Evolutionary conservation across 805 yeast species (phyloP).

Genomic region (Tetrapisispora pingtungensis): DNA sequence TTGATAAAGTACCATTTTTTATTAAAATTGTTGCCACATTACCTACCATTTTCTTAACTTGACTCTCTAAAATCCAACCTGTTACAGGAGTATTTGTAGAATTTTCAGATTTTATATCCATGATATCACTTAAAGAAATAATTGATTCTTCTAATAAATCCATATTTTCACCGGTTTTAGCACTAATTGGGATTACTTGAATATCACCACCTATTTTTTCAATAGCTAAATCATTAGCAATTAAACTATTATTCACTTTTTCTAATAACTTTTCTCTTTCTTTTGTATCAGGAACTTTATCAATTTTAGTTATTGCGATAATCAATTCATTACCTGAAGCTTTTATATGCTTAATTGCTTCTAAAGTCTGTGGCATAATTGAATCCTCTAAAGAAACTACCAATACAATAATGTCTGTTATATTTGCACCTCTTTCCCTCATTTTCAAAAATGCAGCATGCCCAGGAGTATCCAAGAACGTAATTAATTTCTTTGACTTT

Average conservation of each 20-base stretch:
- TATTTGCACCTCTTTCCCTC: conserved; percentile 93
- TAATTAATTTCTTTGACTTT: conserved; percentile 59
- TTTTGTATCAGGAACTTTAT: conserved; percentile 39
- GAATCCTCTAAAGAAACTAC: conserved; percentile 98
- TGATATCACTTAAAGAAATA: conserved; percentile 70
- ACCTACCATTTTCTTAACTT: conserved; percentile 73
- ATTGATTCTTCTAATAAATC: conserved; percentile 84
- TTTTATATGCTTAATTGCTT: conserved; percentile 88
- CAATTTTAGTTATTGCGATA: conserved; percentile 90
- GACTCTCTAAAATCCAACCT: conserved; percentile 86
- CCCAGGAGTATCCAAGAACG: conserved; percentile 95
- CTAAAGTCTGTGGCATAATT: conserved; percentile 94
- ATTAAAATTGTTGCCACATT: conserved; percentile 77
- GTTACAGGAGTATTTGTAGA: conserved; percentile 41
- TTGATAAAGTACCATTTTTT: conserved; percentile 63
- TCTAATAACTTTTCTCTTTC: conserved; percentile 54
- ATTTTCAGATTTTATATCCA: conserved; percentile 59
- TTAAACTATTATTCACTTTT: conserved; percentile 66
- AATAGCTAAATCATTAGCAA: conserved; percentile 67
- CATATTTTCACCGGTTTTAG: conserved; percentile 83
- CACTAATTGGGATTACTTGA: conserved; percentile 80
- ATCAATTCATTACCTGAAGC: conserved; percentile 43
- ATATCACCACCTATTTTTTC: conserved; percentile 95
- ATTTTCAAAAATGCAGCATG: conserved; percentile 94
- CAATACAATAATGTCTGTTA: conserved; percentile 83